phyloP scores from a whole-genome alignment of 2,329 filamentous ascomycete species.

The Tolypocladium inflatum region DNA sequence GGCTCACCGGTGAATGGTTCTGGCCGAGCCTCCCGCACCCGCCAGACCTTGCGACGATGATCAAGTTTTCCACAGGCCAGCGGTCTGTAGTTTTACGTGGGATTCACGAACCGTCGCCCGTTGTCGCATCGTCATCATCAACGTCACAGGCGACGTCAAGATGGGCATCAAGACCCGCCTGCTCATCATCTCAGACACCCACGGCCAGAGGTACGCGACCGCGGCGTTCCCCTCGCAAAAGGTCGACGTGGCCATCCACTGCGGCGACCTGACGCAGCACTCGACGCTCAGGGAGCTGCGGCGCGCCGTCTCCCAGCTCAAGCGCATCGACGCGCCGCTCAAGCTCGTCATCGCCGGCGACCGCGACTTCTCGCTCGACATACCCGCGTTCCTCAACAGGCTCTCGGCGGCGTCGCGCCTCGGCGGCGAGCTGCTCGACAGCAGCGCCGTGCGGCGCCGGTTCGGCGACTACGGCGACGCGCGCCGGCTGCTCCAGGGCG shows the following conservation, averaged over 20 bases:
- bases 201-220: constrained; percentile 5
- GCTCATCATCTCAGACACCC: constrained; percentile 15
- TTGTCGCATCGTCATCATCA: not conserved
- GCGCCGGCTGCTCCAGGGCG: constrained; percentile 15
- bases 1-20: too few relatives aligned
- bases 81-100: not conserved
- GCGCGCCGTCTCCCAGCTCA: constrained; percentile 25
- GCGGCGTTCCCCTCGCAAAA: not conserved
- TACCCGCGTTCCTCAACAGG: constrained; percentile 20
- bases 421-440: not conserved
- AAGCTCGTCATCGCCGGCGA: constrained; percentile 43
- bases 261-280: constrained; percentile 36
- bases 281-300: constrained; percentile 31
- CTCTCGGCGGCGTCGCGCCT: constrained; percentile 7
- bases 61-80: too few relatives aligned
- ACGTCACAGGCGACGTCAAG: not conserved
- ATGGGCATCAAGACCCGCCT: constrained; percentile 9
- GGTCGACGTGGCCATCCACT: constrained; percentile 37
- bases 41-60: too few relatives aligned
- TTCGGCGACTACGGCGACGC: constrained; percentile 29
- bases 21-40: too few relatives aligned
- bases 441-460: constrained; percentile 9
- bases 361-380: constrained; percentile 36
- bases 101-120: not conserved
- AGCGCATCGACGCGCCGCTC: constrained; percentile 28